These are phyloP conservation scores for Earliella scabrosa DNA, from an alignment of 1,284 basidiomycete species.

Conservation along the genomic window DNA sequence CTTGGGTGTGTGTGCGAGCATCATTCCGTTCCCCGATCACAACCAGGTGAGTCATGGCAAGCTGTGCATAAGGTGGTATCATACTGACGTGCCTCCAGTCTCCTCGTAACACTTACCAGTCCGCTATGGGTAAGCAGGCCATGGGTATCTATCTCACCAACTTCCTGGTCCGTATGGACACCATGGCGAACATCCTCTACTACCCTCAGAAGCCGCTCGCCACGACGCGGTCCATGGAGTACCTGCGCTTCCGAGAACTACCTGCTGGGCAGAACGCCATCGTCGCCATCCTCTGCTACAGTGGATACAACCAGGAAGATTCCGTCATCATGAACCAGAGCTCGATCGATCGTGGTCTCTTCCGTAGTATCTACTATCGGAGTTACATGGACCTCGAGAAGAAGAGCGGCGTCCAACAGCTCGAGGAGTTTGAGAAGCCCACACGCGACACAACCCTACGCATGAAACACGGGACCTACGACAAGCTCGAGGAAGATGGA, in stretches of 20 bases:
- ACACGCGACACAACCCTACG: conserved; percentile 91
- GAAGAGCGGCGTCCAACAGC: conserved; percentile 89
- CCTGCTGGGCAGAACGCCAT: conserved; percentile 99
- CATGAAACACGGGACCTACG: conserved; percentile 98
- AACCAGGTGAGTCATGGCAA: conserved; percentile 88
- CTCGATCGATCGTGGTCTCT: conserved; percentile 96
- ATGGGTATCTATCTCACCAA: conserved; percentile 99
- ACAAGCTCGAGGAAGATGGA: conserved; percentile 97
- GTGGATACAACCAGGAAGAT: conserved; percentile 99
- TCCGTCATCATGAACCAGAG: conserved; percentile 99
- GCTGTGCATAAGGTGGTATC: not conserved
- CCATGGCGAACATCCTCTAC: conserved; percentile 98
- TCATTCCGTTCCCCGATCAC: conserved; percentile 99
- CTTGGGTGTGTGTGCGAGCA: conserved; percentile 96
- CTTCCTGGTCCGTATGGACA: conserved; percentile 97
- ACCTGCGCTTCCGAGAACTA: conserved; percentile 95
- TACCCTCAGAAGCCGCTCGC: conserved; percentile 99
- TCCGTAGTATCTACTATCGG: conserved; percentile 98
- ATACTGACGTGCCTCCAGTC: conserved; percentile 58
- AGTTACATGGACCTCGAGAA: conserved; percentile 99
- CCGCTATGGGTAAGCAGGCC: conserved; percentile 99
- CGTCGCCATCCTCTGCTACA: conserved; percentile 98
- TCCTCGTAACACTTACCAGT: conserved; percentile 99
- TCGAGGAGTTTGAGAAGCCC: conserved; percentile 98
- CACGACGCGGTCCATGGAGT: conserved; percentile 98